Percentiles rank a stretch among this genome's conserved stretches.
Conservation (phyloP, 2,329 filamentous ascomycete genomes). For the Fusarium fujikuroi region DNA sequence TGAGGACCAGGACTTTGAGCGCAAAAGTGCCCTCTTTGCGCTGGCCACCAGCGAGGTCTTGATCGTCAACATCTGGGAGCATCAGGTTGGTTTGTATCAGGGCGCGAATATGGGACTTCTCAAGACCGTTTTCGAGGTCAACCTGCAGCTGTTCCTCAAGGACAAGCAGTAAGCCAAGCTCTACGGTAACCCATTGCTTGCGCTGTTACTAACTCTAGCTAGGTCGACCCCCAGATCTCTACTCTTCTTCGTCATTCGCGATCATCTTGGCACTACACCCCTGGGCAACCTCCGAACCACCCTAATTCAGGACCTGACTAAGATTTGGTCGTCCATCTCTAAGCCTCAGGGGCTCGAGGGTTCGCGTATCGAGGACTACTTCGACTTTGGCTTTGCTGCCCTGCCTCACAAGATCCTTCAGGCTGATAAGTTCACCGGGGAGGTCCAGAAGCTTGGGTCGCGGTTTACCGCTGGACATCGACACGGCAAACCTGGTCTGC, state of each 20-base stretch:
- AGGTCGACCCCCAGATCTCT: constrained; percentile 90
- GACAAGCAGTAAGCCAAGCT: constrained; percentile 78
- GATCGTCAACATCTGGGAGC: constrained; percentile 99
- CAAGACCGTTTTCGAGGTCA: constrained; percentile 99
- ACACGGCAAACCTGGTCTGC: constrained; percentile 69
- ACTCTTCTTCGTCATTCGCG: constrained; percentile 98
- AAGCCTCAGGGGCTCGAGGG: constrained; percentile 90
- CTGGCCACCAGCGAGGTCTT: constrained; percentile 97
- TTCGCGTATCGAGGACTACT: constrained; percentile 94
- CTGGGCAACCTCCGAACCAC: constrained; percentile 91
- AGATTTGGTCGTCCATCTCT: constrained; percentile 92
- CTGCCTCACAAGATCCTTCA: constrained; percentile 97
- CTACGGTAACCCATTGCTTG: not conserved
- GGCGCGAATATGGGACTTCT: constrained; percentile 98
- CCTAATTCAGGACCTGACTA: constrained; percentile 86
- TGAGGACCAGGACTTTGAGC: constrained; percentile 98
- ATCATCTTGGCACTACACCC: constrained; percentile 93
- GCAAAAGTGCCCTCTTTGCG: constrained; percentile 97
- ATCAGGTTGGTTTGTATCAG: constrained; percentile 97
- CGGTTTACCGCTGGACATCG: constrained; percentile 86
- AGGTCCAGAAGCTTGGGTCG: constrained; percentile 81
- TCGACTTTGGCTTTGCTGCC: constrained; percentile 96
- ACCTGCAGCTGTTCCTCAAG: constrained; percentile 95
- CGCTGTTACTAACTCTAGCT: constrained; percentile 34
- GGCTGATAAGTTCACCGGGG: constrained; percentile 86